Conservation (phyloP, 2,329 filamentous ascomycete genomes). For the Ophiobolus disseminans region DNA sequence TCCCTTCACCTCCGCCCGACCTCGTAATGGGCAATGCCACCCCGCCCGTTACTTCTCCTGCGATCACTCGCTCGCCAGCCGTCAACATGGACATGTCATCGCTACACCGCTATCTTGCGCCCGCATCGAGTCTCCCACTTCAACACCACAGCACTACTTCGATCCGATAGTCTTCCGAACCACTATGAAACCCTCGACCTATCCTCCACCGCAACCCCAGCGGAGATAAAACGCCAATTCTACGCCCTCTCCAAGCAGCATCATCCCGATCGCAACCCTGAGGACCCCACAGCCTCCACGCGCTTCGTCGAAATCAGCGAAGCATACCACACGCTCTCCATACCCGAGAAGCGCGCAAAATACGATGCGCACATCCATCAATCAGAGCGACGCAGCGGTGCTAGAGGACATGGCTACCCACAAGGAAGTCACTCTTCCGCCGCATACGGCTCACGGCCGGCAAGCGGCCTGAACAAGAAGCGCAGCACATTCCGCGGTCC, state of each 20-base stretch:
- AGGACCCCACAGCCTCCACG: slow-evolving; percentile 72
- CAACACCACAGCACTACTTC: slow-evolving; percentile 52
- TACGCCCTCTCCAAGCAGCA: slow-evolving; percentile 89
- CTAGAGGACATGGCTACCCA: slow-evolving; percentile 55
- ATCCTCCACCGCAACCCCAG: slow-evolving; percentile 69
- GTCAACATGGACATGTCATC: slow-evolving; percentile 25
- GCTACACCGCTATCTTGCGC: slow-evolving; percentile 14
- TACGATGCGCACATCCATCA: slow-evolving; percentile 78
- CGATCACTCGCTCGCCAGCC: slow-evolving; percentile 17
- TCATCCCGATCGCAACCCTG: slow-evolving; percentile 89
- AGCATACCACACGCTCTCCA: slow-evolving; percentile 79
- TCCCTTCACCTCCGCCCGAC: slow-evolving; percentile 2
- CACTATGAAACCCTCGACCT: slow-evolving; percentile 86
- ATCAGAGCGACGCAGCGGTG: slow-evolving; percentile 30
- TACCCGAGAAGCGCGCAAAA: slow-evolving; percentile 73
- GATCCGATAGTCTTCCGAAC: slow-evolving; percentile 56
- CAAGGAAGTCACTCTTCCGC: slow-evolving; percentile 62
- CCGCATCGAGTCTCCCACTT: slow-evolving; percentile 42
- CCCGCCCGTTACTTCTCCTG: slow-evolving; percentile 22
- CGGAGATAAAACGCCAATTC: slow-evolving; percentile 91
- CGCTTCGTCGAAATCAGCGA: slow-evolving; percentile 86
- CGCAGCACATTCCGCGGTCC: slow-evolving; percentile 81
- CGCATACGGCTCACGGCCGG: slow-evolving; percentile 72
- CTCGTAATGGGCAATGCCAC: slow-evolving; percentile 38
- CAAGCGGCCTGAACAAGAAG: slow-evolving; percentile 80